Evolutionary conservation across 805 yeast species (phyloP).

Genomic region (Cephaloascus albidus): DNA sequence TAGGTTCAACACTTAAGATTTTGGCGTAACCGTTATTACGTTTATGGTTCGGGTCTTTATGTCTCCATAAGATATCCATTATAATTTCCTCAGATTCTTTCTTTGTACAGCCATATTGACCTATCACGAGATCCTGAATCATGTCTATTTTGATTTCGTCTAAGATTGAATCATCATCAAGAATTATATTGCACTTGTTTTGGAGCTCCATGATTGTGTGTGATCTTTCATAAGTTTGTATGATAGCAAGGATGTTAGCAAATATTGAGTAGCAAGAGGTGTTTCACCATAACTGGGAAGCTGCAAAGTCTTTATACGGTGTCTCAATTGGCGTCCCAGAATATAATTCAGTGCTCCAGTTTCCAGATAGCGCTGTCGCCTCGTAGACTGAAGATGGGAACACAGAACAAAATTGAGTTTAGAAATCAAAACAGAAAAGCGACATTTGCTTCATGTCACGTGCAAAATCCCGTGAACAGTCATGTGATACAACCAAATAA

Average conservation of each 20-base stretch:
- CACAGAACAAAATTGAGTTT: too few species aligned
- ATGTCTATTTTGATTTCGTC: slow-evolving; percentile 31
- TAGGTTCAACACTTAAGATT: slow-evolving; percentile 10
- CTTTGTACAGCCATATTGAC: slow-evolving; percentile 6
- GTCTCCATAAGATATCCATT: slow-evolving; percentile 30
- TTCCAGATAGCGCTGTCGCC: too few species aligned
- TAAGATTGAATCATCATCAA: slow-evolving; percentile 15
- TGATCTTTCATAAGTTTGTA: not conserved
- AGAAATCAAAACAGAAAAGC: too few species aligned
- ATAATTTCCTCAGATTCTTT: slow-evolving; percentile 22
- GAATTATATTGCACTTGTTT: slow-evolving; percentile 16
- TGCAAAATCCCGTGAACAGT: too few species aligned
- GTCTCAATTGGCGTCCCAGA: too few species aligned
- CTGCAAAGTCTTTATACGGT: too few species aligned
- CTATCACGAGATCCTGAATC: slow-evolving; percentile 21
- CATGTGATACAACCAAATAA: too few species aligned
- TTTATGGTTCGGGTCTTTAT: slow-evolving; percentile 18
- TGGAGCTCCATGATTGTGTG: slow-evolving; percentile 6
- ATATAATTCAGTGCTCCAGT: too few species aligned
- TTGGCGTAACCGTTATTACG: slow-evolving; percentile 4
- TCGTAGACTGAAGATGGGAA: too few species aligned
- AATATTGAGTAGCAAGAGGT: not conserved
- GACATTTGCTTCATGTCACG: too few species aligned
- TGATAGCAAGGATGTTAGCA: not conserved
- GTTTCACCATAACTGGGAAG: too few species aligned